These are phyloP conservation scores for Fusarium globosum DNA, from an alignment of 2,329 filamentous ascomycete species.

Conservation along the genomic window DNA sequence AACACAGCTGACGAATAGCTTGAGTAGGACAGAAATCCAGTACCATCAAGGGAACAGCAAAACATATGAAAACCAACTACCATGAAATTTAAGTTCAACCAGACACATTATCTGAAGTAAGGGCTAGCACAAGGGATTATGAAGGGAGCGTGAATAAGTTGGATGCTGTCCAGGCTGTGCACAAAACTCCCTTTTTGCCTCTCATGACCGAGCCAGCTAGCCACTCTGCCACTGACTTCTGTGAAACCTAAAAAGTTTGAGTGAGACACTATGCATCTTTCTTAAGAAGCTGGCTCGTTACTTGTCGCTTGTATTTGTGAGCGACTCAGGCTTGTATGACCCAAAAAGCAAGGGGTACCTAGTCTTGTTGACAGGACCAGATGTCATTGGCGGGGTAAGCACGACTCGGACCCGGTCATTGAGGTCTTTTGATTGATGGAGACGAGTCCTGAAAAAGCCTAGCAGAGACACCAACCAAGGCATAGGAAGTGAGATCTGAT, in stretches of 20 bases:
- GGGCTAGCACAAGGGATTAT: slow-evolving; percentile 23
- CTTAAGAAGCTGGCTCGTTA: slow-evolving; percentile 1
- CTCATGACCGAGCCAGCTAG: slow-evolving; percentile 4
- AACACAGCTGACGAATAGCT: slow-evolving; percentile 1
- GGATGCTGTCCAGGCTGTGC: slow-evolving; percentile 1
- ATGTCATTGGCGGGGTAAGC: slow-evolving; percentile 32
- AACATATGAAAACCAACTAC: background rate
- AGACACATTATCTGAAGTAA: slow-evolving; percentile 9
- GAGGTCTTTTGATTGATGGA: slow-evolving; percentile 20
- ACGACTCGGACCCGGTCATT: slow-evolving; percentile 15
- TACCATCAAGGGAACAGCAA: background rate
- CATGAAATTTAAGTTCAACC: background rate
- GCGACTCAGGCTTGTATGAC: slow-evolving; percentile 30
- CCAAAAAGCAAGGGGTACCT: slow-evolving; percentile 43
- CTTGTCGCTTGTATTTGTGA: slow-evolving; percentile 9
- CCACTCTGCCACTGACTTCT: background rate
- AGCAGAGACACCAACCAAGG: slow-evolving; percentile 21
- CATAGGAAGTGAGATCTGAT: slow-evolving; percentile 40
- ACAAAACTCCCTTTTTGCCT: slow-evolving; percentile 25
- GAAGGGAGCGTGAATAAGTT: slow-evolving; percentile 6
- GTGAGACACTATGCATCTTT: slow-evolving; percentile 36
- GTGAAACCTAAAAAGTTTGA: background rate
- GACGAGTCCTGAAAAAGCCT: slow-evolving; percentile 14
- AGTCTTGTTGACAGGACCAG: slow-evolving; percentile 15
- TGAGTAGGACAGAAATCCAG: slow-evolving; percentile 9